A percentile compares a stretch with the other conserved stretches of the same genome.
Evolutionary conservation across 208 protist species (phyloP).

Genomic region (Crithidia acanthocephali): DNA sequence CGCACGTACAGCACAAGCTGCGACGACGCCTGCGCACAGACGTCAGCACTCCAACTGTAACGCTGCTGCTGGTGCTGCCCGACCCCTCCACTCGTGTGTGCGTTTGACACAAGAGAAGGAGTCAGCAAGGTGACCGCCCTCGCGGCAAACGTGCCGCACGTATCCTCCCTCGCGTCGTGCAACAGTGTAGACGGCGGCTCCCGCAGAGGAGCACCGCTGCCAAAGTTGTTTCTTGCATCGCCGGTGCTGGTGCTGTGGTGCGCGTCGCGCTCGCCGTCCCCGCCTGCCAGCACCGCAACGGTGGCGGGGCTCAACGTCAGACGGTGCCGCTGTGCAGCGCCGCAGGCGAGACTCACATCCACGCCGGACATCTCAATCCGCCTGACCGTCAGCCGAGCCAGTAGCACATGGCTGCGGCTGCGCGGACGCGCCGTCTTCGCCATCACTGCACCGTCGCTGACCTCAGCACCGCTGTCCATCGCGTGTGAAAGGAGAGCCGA

Average conservation of each 20-base stretch:
- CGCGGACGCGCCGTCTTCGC: background rate
- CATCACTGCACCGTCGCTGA: no score
- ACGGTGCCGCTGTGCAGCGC: conserved; percentile 17
- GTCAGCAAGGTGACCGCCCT: background rate
- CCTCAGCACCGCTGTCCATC: no score
- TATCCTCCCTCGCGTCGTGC: background rate
- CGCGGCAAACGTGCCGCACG: background rate
- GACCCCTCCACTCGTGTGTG: background rate
- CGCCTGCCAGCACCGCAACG: conserved; percentile 14
- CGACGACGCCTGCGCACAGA: conserved; percentile 7
- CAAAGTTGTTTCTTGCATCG: no score
- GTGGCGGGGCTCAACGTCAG: conserved; percentile 14
- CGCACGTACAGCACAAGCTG: conserved; percentile 20
- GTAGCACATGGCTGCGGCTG: background rate
- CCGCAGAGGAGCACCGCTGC: no score
- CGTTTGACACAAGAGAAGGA: background rate
- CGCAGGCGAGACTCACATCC: conserved; percentile 26
- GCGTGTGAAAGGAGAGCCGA: background rate
- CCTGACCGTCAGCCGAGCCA: conserved; percentile 21
- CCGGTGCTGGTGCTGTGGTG: background rate
- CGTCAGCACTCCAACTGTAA: conserved; percentile 28
- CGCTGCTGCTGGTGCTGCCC: conserved; percentile 12
- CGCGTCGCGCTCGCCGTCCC: background rate
- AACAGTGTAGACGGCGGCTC: background rate
- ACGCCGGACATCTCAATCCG: conserved; percentile 27